Conservation (phyloP, 2,329 filamentous ascomycete genomes). For the Delphinella strobiligena region DNA sequence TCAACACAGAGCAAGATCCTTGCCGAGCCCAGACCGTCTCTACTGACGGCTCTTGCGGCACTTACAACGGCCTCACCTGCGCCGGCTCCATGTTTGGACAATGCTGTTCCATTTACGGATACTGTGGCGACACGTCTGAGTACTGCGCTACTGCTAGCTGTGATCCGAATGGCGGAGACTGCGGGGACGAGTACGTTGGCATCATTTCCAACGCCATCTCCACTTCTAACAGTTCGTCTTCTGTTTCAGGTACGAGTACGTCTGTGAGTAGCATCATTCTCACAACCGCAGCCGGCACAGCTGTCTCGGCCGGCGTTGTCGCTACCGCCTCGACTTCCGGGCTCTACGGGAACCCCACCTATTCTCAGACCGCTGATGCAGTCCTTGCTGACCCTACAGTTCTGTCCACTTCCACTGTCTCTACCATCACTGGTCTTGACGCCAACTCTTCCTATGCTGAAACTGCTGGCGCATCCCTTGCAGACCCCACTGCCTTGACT, state of each 20-base stretch:
- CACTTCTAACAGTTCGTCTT: neutral
- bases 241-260: neutral
- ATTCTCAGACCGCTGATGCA: neutral
- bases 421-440: conserved; percentile 3
- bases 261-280: conserved; percentile 1
- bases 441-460: conserved; percentile 2
- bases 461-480: too few species aligned
- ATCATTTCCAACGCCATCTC: neutral
- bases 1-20: conserved; percentile 10
- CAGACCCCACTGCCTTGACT: too few species aligned
- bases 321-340: neutral
- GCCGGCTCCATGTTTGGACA: conserved; percentile 9
- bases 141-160: conserved; percentile 7
- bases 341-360: neutral
- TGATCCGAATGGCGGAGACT: conserved; percentile 1
- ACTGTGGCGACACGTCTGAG: conserved; percentile 3
- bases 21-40: conserved; percentile 9
- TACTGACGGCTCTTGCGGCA: conserved; percentile 11
- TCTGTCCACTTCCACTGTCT: conserved; percentile 3
- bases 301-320: neutral
- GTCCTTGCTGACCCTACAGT: conserved; percentile 1
- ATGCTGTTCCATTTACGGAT: conserved; percentile 9
- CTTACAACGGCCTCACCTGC: conserved; percentile 10
- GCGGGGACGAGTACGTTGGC: conserved; percentile 1
- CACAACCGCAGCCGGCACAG: neutral